These are phyloP conservation scores for Lentinula novae-zelandiae DNA, from an alignment of 1,284 basidiomycete genomes.

Conservation along the genomic window DNA sequence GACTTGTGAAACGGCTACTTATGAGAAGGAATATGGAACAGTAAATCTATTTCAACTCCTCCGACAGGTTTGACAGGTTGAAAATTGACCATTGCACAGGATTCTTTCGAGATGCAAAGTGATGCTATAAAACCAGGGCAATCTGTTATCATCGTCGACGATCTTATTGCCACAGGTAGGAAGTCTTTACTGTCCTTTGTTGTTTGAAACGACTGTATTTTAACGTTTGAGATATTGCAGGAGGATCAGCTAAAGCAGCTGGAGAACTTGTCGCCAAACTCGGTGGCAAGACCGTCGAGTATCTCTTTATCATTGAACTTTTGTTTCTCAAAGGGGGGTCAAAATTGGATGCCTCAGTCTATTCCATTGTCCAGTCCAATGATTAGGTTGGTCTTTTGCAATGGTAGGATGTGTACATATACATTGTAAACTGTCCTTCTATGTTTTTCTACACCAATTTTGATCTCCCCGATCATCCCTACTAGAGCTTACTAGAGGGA, in stretches of 20 bases:
- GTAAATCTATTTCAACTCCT: conserved; percentile 39
- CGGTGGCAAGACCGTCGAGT: conserved; percentile 86
- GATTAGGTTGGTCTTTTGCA: conserved; percentile 39
- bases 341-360: conserved; percentile 84
- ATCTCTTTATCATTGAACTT: conserved; percentile 92
- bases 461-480: too few species aligned
- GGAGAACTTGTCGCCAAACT: conserved; percentile 85
- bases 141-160: conserved; percentile 89
- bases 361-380: conserved; percentile 79
- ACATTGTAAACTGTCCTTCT: background rate
- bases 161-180: conserved; percentile 93
- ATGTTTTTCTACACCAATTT: too few species aligned
- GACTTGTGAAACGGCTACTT: conserved; percentile 71
- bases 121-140: conserved; percentile 83
- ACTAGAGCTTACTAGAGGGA: too few species aligned
- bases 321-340: conserved; percentile 78
- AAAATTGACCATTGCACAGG: conserved; percentile 39
- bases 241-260: conserved; percentile 93
- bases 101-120: conserved; percentile 93
- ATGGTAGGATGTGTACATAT: background rate
- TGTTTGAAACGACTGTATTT: background rate
- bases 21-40: conserved; percentile 92
- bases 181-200: background rate
- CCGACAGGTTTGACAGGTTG: background rate
- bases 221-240: conserved; percentile 36